Percentiles rank a stretch among this genome's conserved stretches.
These are phyloP conservation scores for Globisporangium radiosum DNA, from an alignment of 352 stramenopile species.

Conservation along the genomic window DNA sequence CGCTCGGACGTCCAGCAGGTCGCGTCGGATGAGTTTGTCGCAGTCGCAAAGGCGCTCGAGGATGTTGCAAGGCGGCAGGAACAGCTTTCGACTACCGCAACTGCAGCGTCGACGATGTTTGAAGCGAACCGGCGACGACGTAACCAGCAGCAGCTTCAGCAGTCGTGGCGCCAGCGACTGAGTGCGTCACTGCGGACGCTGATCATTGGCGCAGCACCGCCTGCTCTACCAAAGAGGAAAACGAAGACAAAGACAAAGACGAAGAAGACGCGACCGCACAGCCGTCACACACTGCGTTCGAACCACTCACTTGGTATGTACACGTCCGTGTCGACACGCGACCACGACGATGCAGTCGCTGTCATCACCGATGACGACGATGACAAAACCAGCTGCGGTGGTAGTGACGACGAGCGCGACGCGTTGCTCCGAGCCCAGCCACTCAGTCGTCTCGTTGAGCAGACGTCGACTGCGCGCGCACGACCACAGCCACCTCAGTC, in stretches of 20 bases:
- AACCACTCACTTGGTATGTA: constrained; percentile 4
- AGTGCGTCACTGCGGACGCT: constrained; percentile 5
- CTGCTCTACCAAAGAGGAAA: background rate
- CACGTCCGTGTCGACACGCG: constrained; percentile 10
- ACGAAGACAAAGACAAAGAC: background rate
- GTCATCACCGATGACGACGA: constrained; percentile 1
- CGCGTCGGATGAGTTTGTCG: constrained; percentile 46
- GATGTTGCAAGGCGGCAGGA: constrained; percentile 31
- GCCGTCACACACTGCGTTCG: background rate
- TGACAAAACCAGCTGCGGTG: background rate
- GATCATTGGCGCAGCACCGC: constrained; percentile 2
- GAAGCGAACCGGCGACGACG: constrained; percentile 4
- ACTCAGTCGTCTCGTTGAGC: no score
- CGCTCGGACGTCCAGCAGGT: constrained; percentile 75
- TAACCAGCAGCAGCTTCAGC: background rate
- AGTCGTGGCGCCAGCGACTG: constrained; percentile 5
- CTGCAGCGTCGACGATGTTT: background rate
- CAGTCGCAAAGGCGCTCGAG: constrained; percentile 43
- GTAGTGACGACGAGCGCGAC: constrained; percentile 1
- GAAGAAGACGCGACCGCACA: constrained; percentile 7
- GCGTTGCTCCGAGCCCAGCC: constrained; percentile 1
- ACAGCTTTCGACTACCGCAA: constrained; percentile 1
- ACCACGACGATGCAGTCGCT: constrained; percentile 1
- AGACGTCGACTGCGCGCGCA: no score
- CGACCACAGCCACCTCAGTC: background rate